Evolutionary conservation across 371 early-diverging fungal genomes (phyloP).

Genomic region (Haplosporangium sp.): DNA sequence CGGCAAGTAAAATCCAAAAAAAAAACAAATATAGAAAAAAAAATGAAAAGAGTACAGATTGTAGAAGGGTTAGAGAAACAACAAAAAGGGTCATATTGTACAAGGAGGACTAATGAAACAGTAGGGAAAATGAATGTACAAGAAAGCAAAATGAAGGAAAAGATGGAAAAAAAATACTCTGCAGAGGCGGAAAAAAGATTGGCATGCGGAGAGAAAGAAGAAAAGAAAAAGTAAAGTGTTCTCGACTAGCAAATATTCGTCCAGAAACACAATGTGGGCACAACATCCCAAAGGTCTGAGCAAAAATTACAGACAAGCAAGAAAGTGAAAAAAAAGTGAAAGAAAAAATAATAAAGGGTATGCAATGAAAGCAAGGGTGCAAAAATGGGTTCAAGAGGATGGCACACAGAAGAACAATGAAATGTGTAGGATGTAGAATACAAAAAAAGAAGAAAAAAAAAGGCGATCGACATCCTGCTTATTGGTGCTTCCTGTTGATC

Average conservation of each 20-base stretch:
- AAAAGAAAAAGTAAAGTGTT: background rate
- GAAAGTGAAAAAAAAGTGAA: slow-evolving; percentile 5
- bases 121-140: background rate
- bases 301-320: slow-evolving; percentile 4
- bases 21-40: background rate
- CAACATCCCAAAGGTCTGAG: no score
- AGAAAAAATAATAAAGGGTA: slow-evolving; percentile 13
- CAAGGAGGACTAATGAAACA: slow-evolving; percentile 10
- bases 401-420: no score
- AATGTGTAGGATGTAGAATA: background rate
- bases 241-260: background rate
- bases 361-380: slow-evolving; percentile 15
- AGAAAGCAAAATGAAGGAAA: slow-evolving; percentile 5
- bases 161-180: slow-evolving; percentile 15
- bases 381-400: no score
- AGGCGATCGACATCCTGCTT: background rate
- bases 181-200: slow-evolving; percentile 34
- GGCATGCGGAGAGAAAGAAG: slow-evolving; percentile 20
- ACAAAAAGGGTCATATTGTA: slow-evolving; percentile 2
- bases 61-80: background rate
- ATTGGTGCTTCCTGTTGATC: background rate
- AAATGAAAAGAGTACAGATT: background rate
- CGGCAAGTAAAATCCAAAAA: no score
- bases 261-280: background rate
- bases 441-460: slow-evolving; percentile 5